Conservation (phyloP, 1,284 basidiomycete species). For the Pseudozyma tsukubaensis region DNA sequence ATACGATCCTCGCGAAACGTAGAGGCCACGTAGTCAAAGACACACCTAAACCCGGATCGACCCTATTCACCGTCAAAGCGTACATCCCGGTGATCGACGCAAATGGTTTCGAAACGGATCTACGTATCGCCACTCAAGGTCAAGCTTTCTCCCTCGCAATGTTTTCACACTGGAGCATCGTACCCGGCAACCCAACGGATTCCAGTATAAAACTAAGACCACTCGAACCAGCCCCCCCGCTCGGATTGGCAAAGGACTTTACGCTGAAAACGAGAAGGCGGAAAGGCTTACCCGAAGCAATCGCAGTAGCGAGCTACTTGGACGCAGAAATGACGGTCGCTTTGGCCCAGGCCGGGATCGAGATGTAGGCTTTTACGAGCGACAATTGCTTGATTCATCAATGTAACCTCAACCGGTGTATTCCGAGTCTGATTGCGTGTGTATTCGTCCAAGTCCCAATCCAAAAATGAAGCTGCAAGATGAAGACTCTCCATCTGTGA, state of each 20-base stretch:
- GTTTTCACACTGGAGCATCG: conserved; percentile 98
- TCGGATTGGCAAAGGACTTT: conserved; percentile 80
- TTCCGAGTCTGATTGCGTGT: too few relatives aligned
- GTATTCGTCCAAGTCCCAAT: neutral
- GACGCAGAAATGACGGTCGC: conserved; percentile 66
- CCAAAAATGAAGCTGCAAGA: too few relatives aligned
- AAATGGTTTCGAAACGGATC: conserved; percentile 97
- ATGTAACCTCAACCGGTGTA: too few relatives aligned
- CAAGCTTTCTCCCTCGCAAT: conserved; percentile 96
- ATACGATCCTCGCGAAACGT: conserved; percentile 93
- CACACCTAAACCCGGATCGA: conserved; percentile 95
- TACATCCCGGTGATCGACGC: conserved; percentile 98
- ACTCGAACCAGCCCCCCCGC: conserved; percentile 94
- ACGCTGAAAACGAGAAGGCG: conserved; percentile 94
- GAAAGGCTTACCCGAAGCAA: conserved; percentile 72
- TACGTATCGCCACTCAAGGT: conserved; percentile 95
- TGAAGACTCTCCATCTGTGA: too few relatives aligned
- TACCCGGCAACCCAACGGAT: conserved; percentile 97
- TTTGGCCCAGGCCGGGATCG: conserved; percentile 61
- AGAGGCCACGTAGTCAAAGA: conserved; percentile 98
- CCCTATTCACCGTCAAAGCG: conserved; percentile 95
- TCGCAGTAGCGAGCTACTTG: conserved; percentile 59
- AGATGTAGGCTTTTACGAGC: conserved; percentile 23
- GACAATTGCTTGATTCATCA: neutral
- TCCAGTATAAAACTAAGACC: conserved; percentile 93